Base-by-base conservation (phyloP, 768 basidiomycete genomes). In the Leccinellum luteum region DNA sequence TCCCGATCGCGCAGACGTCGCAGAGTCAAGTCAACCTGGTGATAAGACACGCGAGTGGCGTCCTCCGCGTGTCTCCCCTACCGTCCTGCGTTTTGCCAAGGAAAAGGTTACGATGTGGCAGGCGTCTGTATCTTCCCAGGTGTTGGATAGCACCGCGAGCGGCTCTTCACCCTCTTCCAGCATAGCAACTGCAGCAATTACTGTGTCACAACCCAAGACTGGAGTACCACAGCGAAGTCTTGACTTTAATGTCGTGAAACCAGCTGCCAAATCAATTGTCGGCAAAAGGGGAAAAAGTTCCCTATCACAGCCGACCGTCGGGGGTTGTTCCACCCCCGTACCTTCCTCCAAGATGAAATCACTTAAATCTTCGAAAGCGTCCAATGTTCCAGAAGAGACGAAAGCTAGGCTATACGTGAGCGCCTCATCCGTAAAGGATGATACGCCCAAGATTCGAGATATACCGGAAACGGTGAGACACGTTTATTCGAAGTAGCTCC, bases 191-290 rank as follows among this genome's bases (percentile, higher is more conserved):
- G 48, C 50, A 32, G 43, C 23, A 13, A 17, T 19, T n/a, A 9
- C 28, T 0, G 13, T 34, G 13, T 27, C 21, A 28, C 28, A 63
- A 65, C 72, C 55, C 28, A 67, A 66, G 34, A 52, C 66, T 27
- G 43, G 54, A 43, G 45, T 13, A 23, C 54, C 34, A 21, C 64
- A 69, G 49, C 63, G 61, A 15, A 61, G 43, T 14, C 69, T 82
- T 19, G 72, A 70, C 3, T 83, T 83, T 55, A 67, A 74, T 7
- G 81, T 81, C 21, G 69, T 76, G 44, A 83, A 83, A 56, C 72
- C 73, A 6, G 51, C 61, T 25, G 72, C 65, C 28, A 60, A 63
- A 45, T 64, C 49, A 15, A 51, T 63, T 19, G 35, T 59, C 15
- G 62, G 52, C 6, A 78, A 76, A 57, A 63, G 43, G 54, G 55